Evolutionary conservation across 352 stramenopile genomes (phyloP).

Genomic region (Globisporangium apiculatum): DNA sequence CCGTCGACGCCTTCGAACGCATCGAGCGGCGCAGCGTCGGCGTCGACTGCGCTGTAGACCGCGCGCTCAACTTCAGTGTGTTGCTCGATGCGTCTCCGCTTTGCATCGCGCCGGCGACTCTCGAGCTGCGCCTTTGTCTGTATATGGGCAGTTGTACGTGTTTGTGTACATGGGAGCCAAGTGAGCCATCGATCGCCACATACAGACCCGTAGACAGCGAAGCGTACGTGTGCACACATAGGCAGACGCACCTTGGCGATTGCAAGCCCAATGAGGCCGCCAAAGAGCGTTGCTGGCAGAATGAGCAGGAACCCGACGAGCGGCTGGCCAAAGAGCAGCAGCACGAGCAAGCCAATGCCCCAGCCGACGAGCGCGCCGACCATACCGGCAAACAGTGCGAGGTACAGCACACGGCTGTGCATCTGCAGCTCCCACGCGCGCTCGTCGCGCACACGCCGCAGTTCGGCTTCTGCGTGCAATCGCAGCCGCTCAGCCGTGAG

Average conservation of each 20-base stretch:
- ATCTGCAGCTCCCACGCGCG: conserved; percentile 44
- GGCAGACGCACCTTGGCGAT: conserved; percentile 36
- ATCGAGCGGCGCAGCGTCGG: conserved; percentile 19
- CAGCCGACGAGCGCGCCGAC: conserved; percentile 49
- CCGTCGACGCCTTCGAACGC: conserved; percentile 21
- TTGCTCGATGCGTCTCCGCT: conserved; percentile 21
- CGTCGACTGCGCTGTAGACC: conserved; percentile 25
- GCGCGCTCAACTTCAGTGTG: conserved; percentile 55
- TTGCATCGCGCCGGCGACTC: conserved; percentile 33
- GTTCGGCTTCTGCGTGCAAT: conserved; percentile 54
- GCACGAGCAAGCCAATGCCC: conserved; percentile 34
- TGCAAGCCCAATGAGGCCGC: conserved; percentile 32
- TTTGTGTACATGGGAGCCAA: background rate
- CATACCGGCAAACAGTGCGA: conserved; percentile 46
- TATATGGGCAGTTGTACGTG: background rate
- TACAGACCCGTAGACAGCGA: too few species aligned
- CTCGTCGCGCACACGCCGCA: conserved; percentile 32
- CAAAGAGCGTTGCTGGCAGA: conserved; percentile 50
- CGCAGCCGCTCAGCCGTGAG: conserved; percentile 61
- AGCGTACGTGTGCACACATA: background rate
- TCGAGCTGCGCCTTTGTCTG: conserved; percentile 52
- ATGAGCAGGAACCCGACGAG: conserved; percentile 62
- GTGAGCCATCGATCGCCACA: too few species aligned
- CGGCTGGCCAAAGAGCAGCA: conserved; percentile 42
- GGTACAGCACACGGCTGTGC: conserved; percentile 35